Evolutionary conservation across 2,329 filamentous ascomycete species (phyloP), one percentile per base, ranked within the genome.

Genomic region (Diaporthe sp.): DNA sequence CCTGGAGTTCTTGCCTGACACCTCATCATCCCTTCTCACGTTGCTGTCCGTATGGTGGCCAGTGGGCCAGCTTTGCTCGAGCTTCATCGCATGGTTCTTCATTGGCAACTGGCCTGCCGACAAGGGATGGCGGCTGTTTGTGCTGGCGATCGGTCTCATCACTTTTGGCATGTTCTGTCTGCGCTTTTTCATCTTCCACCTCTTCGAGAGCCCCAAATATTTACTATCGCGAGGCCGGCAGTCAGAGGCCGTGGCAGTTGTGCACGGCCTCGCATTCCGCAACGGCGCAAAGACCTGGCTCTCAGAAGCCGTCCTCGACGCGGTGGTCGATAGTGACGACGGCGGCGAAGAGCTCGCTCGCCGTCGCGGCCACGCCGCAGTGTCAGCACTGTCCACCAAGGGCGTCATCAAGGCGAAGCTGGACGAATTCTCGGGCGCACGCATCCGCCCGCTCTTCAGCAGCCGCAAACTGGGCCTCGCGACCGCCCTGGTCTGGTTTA

Each of bases 21-120:
- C 92, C 0, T 93, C 91, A n/a, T 92, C 91, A 77, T 91, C 92
- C 44, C 88, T 97, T 19, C 86, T 97, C 42, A 97, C 94, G 0
- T 87, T 96, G 65, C 87, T 97, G n/a, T 95, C 94, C 9, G 90
- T 95, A 10, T 97, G 94, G 93, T 98, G 95, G 94, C 94, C 95
- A 0, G 85, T 97, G 25, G 95, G 95, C 8, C 94, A 97, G 81
- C 87, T 97, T 10, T 89, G 93, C 74, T 92, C 93, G 2, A 93
- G 92, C 3, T 84, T 94, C 7, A 87, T 94, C 65, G 94, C 93
- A 9, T 96, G 94, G 94, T 93, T 88, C 61, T 94, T 93, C 79
- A 92, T 97, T 74, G 91, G 92, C 39, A 90, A 90, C 78, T 94
- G 90, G 86, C 91, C 91, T 12, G 87, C 88, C 6, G 88, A 94